phyloP scores from a whole-genome alignment of 75 land plant species.

The Cupressus sempervirens region DNA sequence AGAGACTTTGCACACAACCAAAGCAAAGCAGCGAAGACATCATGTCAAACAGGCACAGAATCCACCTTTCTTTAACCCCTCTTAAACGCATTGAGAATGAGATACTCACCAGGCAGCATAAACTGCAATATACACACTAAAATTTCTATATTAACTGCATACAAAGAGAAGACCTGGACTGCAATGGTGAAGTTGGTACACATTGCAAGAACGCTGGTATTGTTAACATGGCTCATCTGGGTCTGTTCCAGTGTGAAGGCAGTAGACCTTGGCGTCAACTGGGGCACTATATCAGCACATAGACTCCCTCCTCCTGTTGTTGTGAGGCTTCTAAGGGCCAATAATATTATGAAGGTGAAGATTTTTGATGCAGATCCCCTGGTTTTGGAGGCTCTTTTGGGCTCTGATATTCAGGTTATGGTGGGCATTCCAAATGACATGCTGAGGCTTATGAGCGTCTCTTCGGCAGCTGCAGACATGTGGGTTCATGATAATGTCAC shows the following conservation, averaged over 20 bases:
- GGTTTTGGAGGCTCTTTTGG: slow-evolving; percentile 48
- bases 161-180: not conserved
- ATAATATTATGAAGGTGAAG: slow-evolving; percentile 62
- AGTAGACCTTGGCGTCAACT: slow-evolving; percentile 61
- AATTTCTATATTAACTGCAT: not conserved
- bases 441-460: slow-evolving; percentile 22
- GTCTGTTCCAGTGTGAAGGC: not conserved
- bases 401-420: slow-evolving; percentile 66
- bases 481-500: slow-evolving; percentile 50
- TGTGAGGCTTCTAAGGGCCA: slow-evolving; percentile 48
- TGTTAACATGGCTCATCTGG: not conserved
- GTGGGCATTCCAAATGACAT: slow-evolving; percentile 68
- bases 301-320: slow-evolving; percentile 35
- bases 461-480: slow-evolving; percentile 21
- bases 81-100: not conserved
- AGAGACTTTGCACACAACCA: not conserved
- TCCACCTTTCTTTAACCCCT: not conserved
- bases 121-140: not conserved
- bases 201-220: slow-evolving; percentile 1
- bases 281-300: slow-evolving; percentile 59
- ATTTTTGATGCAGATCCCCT: slow-evolving; percentile 58
- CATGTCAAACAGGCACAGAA: not conserved
- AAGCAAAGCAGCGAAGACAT: not conserved
- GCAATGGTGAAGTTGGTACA: not conserved
- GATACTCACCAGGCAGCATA: not conserved